Percentiles rank a stretch among this genome's conserved stretches.
These are phyloP conservation scores for Viridothelium virens DNA, from an alignment of 495 filamentous ascomycete species.

Conservation along the genomic window DNA sequence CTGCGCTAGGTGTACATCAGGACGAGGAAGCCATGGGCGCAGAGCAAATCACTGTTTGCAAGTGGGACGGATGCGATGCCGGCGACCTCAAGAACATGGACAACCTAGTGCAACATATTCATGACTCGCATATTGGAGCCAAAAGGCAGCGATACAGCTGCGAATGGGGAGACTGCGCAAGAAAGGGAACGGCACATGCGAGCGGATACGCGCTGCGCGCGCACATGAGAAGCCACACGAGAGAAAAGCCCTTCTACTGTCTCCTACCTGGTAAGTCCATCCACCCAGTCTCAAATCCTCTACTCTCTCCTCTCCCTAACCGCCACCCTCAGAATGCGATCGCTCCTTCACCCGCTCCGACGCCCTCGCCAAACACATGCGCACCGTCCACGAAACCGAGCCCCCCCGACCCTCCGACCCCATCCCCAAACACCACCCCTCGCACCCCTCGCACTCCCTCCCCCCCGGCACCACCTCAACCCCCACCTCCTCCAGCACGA, in stretches of 20 bases:
- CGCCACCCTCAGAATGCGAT: conserved; percentile 67
- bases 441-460: conserved; percentile 35
- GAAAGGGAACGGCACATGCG: conserved; percentile 84
- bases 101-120: conserved; percentile 82
- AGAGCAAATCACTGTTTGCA: conserved; percentile 83
- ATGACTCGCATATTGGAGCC: conserved; percentile 82
- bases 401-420: conserved; percentile 80
- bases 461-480: conserved; percentile 15
- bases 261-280: conserved; percentile 67
- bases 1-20: conserved; percentile 51
- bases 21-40: conserved; percentile 60
- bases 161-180: conserved; percentile 82
- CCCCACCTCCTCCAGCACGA: too few relatives aligned
- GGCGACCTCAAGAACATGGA: conserved; percentile 91
- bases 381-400: conserved; percentile 96
- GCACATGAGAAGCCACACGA: conserved; percentile 94
- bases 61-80: conserved; percentile 76
- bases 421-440: conserved; percentile 67
- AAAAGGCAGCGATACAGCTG: conserved; percentile 82
- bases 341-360: conserved; percentile 95
- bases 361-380: conserved; percentile 95
- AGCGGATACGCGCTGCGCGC: conserved; percentile 92
- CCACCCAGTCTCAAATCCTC: background rate
- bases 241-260: conserved; percentile 98
- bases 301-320: background rate